Evolutionary conservation across 148 eudicot genomes (phyloP), one percentile per base, ranked within the genome.

Genomic region (Chenopodium quinoa): DNA sequence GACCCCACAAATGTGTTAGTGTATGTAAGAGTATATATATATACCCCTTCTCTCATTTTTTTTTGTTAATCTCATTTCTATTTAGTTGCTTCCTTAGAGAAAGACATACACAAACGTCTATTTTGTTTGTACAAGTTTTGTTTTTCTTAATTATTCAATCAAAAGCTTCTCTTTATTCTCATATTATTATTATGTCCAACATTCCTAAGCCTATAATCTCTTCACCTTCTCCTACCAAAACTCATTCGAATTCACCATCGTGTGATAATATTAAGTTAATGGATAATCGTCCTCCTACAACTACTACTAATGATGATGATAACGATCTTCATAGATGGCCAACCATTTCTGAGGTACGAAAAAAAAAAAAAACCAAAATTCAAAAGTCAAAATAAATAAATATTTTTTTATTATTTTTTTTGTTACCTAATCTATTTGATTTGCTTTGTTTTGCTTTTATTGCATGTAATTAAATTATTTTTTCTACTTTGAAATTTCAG

Each of bases 291-390:
- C 19, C 74, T 4, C 7, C 74, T 78, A 23, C 64, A 72, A 7
- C 62, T 58, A 4, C 5, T 62, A 14, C 23, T 23, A 23, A 23
- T 23, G 23, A 27, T 22, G 85, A 82, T 32, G 67, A 85, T 29
- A 82, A 87, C 20, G 73, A 83, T 23, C 93, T 91, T 78, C 90
- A 84, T 52, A 82, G 86, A 75, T 93, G 95, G 95, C 97, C 95
- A 60, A 86, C 90, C 27, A 73, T 89, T 75, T 86, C 86, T 25
- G 90, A 93, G 97, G 97, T 93, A 64, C 1, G 17, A 17, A 56
- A 34, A 34, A 2, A 34, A 50, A 52, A 52, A 52, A 14, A 52
- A 52, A 52, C 13, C 1, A 40, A 40, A 40, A 40, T 6, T 40
- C 44, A 40, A 40, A 40, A 40, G 8, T 40, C 44, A 40, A 40